Evolutionary conservation across 139 green algal genomes (phyloP).

Genomic region (Nannochloris sp.): DNA sequence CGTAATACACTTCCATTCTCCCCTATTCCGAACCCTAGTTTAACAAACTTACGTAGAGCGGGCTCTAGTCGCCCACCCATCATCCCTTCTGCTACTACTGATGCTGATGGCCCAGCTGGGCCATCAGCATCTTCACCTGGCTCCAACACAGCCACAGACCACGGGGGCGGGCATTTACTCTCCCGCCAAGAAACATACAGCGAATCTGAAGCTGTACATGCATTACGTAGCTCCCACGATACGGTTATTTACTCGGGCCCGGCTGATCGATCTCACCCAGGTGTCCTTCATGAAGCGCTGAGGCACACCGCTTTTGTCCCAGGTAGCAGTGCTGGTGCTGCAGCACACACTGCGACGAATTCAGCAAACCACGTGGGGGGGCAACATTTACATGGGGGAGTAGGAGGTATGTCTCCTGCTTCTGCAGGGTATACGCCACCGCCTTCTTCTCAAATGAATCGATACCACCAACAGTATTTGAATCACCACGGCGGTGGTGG

Average conservation of each 20-base stretch:
- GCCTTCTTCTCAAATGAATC: too few species aligned
- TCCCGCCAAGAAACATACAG: not conserved
- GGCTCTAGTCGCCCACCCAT: too few species aligned
- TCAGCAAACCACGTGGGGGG: not conserved
- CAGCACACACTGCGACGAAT: not conserved
- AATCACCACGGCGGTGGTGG: not conserved
- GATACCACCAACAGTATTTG: too few species aligned
- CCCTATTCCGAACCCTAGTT: too few species aligned
- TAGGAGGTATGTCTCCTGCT: not conserved
- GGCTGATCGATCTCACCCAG: conserved; percentile 4
- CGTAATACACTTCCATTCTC: too few species aligned
- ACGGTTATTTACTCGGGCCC: conserved; percentile 5
- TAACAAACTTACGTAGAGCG: too few species aligned
- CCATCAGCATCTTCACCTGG: too few species aligned
- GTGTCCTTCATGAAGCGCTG: conserved; percentile 1
- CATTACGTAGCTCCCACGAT: not conserved
- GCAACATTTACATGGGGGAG: not conserved
- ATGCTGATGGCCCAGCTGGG: too few species aligned
- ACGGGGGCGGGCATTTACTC: too few species aligned
- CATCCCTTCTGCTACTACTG: too few species aligned
- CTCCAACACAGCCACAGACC: too few species aligned
- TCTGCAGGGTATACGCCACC: not conserved
- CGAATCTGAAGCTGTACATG: not conserved
- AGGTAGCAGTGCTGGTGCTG: not conserved
- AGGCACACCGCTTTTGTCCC: not conserved